Evolutionary conservation across 2,329 filamentous ascomycete species (phyloP), one percentile per base, ranked within the genome.

Genomic region (Penicillium hordei): DNA sequence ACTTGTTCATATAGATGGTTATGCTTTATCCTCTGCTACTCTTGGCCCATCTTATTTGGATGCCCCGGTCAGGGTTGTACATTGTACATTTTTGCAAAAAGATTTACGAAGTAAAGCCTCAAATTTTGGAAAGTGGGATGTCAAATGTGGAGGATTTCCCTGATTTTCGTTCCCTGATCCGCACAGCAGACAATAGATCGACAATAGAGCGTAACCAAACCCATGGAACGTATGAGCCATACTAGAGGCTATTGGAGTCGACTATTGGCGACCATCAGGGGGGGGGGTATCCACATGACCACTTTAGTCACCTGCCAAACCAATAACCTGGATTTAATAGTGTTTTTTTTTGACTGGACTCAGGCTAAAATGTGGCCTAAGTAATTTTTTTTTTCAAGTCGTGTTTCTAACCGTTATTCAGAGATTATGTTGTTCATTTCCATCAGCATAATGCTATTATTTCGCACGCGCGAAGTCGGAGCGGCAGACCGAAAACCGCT

Each of bases 191-290:
- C 49, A 52, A 31, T 39, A 54, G 40, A 50, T 48, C 52, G 46
- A 36, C 19, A 44, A 48, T 53, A 57, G 40, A 52, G 42, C 43
- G 36, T 34, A 34, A 42, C 48, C 36, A 40, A 31, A 60, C 50
- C 61, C 62, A 57, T 66, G 64, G 62, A 25, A 31, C n/a, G n/a
- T n/a, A n/a, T n/a, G n/a, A n/a, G n/a, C 27, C 23, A 19, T 15
- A 23, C 40, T 13, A 44, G 25, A 44, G 25, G 48, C 55, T 58
- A 64, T 60, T 61, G 29, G 33, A 54, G 29, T 45, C 39, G 43
- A 66, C 63, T 66, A 66, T 65, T 66, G 61, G 51, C 46, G 23
- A 64, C 57, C 58, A 61, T 60, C 58, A 55, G 51, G 44, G 57
- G 57, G 51, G 44, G 57, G 57, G 60, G 46, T 61, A 59, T 55